Conservation (phyloP, 176 grass and related monocot species). For the Musa acuminata region DNA sequence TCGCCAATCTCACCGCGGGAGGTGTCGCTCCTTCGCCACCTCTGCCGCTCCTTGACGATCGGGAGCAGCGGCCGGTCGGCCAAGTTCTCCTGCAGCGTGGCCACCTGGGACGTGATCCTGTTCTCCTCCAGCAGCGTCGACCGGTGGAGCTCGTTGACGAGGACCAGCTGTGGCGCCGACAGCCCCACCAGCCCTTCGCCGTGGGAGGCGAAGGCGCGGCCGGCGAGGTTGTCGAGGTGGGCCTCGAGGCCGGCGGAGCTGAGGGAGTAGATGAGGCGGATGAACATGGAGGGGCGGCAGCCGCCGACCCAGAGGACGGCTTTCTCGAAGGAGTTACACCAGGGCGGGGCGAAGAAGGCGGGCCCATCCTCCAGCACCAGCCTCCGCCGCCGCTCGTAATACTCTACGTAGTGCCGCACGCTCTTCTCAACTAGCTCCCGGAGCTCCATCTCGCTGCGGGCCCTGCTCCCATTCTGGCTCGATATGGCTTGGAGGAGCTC, state of each 20-base stretch:
- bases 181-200: constrained; percentile 25
- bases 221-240: constrained; percentile 32
- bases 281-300: constrained; percentile 56
- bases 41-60: constrained; percentile 26
- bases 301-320: constrained; percentile 59
- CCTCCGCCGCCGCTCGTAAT: constrained; percentile 23
- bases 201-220: not conserved
- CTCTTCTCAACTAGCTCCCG: constrained; percentile 28
- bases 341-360: constrained; percentile 47
- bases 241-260: constrained; percentile 47
- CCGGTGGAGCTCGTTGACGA: constrained; percentile 47
- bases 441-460: constrained; percentile 32
- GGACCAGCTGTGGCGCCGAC: constrained; percentile 37
- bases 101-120: constrained; percentile 28
- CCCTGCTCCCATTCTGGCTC: not conserved
- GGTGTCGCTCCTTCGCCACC: not conserved
- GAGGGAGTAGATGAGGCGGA: constrained; percentile 61
- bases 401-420: constrained; percentile 52
- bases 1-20: not conserved
- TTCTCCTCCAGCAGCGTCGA: constrained; percentile 44
- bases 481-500: not conserved
- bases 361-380: constrained; percentile 30
- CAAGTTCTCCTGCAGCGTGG: constrained; percentile 57
- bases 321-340: constrained; percentile 77
- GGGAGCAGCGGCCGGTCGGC: constrained; percentile 62